phyloP scores from a whole-genome alignment of 73 alveolate species.

The Tetrahymena elliotti region DNA sequence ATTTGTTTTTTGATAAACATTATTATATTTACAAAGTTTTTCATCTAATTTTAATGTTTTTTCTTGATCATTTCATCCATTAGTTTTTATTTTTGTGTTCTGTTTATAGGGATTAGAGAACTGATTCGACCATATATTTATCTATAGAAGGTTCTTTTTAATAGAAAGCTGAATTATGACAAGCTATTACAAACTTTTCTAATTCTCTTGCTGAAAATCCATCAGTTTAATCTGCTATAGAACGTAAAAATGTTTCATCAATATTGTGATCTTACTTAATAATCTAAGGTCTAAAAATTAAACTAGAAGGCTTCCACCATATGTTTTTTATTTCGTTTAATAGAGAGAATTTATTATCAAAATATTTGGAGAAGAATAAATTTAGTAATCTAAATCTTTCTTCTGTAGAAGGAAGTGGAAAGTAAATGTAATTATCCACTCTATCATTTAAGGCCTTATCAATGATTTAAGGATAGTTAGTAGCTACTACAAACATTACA shows the following conservation, averaged over 20 bases:
- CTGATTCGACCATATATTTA: neutral
- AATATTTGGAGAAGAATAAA: neutral
- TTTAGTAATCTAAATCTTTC: constrained; percentile 45
- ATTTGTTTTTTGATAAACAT: neutral
- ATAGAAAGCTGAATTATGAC: constrained; percentile 72
- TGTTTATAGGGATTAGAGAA: neutral
- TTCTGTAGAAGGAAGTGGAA: constrained; percentile 55
- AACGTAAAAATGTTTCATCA: constrained; percentile 20
- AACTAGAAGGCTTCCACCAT: constrained; percentile 2
- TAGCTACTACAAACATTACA: constrained; percentile 57
- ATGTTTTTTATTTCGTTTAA: neutral
- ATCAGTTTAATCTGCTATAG: constrained; percentile 56
- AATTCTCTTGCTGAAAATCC: constrained; percentile 78
- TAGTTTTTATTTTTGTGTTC: neutral
- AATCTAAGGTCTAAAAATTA: neutral
- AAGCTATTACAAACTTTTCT: constrained; percentile 61
- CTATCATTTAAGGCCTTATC: constrained; percentile 82
- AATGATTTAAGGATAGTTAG: constrained; percentile 62
- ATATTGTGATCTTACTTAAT: neutral
- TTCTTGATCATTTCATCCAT: neutral
- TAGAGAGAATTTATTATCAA: neutral
- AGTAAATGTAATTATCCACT: constrained; percentile 65
- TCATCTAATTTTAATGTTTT: neutral
- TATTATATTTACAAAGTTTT: neutral
- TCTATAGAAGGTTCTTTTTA: neutral